Conservation (phyloP, 2,329 filamentous ascomycete species). For the Epichloe coenophiala region DNA sequence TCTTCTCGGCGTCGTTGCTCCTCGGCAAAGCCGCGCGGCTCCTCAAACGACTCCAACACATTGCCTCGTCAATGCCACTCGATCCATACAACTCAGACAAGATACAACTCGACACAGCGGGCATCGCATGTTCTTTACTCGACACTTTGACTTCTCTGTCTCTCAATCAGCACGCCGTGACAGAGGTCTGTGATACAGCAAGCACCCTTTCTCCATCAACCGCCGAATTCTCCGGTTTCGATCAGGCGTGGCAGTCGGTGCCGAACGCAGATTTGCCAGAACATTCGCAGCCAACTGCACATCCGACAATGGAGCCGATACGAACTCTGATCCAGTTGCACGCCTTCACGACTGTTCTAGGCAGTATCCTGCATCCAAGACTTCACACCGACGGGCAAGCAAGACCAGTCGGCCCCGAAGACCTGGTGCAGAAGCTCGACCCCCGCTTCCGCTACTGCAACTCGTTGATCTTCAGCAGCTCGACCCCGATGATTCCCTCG, state of each 20-base stretch:
- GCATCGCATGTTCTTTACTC: slow-evolving; percentile 46
- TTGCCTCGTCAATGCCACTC: slow-evolving; percentile 1
- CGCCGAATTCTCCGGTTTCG: neutral
- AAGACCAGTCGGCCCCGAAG: slow-evolving; percentile 11
- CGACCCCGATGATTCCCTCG: slow-evolving; percentile 21
- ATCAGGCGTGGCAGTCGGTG: slow-evolving; percentile 1
- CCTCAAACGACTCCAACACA: slow-evolving; percentile 18
- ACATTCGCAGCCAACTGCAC: neutral
- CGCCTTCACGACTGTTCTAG: neutral
- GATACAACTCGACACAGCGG: slow-evolving; percentile 11
- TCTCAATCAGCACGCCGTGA: neutral
- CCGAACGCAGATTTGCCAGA: neutral
- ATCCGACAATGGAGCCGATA: slow-evolving; percentile 1
- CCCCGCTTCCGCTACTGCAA: slow-evolving; percentile 25
- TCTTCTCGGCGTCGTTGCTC: slow-evolving; percentile 47
- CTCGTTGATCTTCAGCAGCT: slow-evolving; percentile 21
- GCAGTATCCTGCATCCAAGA: neutral
- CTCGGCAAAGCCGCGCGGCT: slow-evolving; percentile 47
- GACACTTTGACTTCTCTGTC: slow-evolving; percentile 22
- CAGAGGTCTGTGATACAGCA: neutral
- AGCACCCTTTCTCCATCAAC: neutral
- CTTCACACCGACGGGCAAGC: neutral
- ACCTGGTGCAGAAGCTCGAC: slow-evolving; percentile 20
- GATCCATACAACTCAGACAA: slow-evolving; percentile 2
- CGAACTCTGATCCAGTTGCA: slow-evolving; percentile 3